Base-by-base conservation (phyloP, 306 rosid species). In the Acacia confusa region DNA sequence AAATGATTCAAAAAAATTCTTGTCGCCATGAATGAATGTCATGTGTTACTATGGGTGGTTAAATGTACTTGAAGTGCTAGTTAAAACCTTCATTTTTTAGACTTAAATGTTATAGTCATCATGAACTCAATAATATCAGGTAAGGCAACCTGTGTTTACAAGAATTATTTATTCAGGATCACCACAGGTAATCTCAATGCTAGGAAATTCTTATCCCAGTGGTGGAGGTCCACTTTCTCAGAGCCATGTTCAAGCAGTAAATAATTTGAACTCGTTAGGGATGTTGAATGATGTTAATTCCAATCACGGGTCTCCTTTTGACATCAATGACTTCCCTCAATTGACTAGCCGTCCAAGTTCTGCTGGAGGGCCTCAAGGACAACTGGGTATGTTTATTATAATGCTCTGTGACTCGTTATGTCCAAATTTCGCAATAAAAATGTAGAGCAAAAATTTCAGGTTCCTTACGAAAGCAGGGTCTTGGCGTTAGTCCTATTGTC, bases 301-400 rank as follows among this genome's bases (percentile, higher is more conserved):
- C n/a, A 88, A 76, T 69, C 97, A 96, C 77, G 85, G 74, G 58
- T 88, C 97, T 32, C 98, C 99, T 84, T 93, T 93, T 87, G 99
- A 96, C 84, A 66, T 93, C 67, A 93, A 96, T 69, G 99, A 96
- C 78, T 93, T 96, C 82, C 99, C 99, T 87, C 97, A 89, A 85
- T 77, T 92, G 85, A 72, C 94, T 25, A 93, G 97, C 79, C 99
- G 97, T 64, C 99, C 99, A 24, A 94, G 91, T 84, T 96, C 99
- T 55, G 97, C 99, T 9, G 98, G 98, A 78, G 99, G 98, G 69
- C 92, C 99, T 78, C 99, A 93, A 85, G 98, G 99, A 61, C 99
- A 96, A 83, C 81, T 96, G 74, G 94, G 99, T 96, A 83, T 78
- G 88, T 44, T 25, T 64, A 79, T 74, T 15, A 24, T 11, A 72